Base-by-base conservation (phyloP, 371 early-diverging fungal species). In the Mortierella sp. region DNA sequence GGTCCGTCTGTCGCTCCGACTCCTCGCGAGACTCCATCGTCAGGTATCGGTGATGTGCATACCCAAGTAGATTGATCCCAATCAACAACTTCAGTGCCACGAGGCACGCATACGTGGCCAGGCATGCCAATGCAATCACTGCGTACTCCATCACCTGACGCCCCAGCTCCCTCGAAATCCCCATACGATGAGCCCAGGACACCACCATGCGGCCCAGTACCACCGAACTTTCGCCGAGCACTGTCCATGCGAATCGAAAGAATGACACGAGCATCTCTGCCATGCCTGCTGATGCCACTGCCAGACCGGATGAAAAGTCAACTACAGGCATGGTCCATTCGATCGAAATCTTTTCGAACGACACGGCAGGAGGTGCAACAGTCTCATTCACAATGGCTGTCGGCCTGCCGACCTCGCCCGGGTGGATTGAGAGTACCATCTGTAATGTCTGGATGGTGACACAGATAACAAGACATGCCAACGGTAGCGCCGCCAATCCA, bases 401-500 rank as follows among this genome's bases (percentile, higher is more conserved):
- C 0, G 59, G 48, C 12, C 42, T 48, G 0, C 51, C 46, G n/a
- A 65, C 30, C 1, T 66, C 67, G 41, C 28, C 52, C 12, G 62
- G 61, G 21, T 69, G 54, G 28, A 80, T 83, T 52, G 82, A 80
- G 31, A 81, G 74, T 42, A 85, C 81, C 91, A 93, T 91, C 23
- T 88, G 84, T 14, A 92, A 48, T 3, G 91, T 86, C 66, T 93
- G 95, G 47, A 87, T 83, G 30, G 86, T 78, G 54, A 94, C 88
- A n/a, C 92, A 89, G 30, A 92, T 81, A 57, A 95, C 90, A 55
- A 98, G 81, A 64, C 95, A 95, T 4, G 93, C 92, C 31, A 98
- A 74, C 0, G 98, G 97, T 28, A 97, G 72, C 6, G 93, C 89
- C 16, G 96, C 93, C 58, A 98, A 92, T 19, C 97, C 98, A 61